These are phyloP conservation scores for Neurospora sp. DNA, from an alignment of 495 filamentous ascomycete species.

Conservation along the genomic window DNA sequence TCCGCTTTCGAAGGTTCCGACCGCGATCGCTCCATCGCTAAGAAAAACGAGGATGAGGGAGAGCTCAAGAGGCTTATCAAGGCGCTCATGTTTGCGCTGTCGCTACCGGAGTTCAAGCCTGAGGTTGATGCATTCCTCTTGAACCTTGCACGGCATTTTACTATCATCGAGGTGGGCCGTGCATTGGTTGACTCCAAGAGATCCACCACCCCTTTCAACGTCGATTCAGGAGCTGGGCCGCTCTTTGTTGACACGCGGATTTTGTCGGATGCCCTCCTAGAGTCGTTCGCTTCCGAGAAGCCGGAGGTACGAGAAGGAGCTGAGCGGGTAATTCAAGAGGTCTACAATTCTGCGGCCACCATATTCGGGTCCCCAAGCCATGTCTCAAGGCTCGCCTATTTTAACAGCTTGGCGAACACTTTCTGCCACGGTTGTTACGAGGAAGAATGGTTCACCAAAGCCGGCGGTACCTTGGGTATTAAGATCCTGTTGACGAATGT, in stretches of 20 bases:
- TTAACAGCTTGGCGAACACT: constrained; percentile 62
- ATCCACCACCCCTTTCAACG: constrained; percentile 63
- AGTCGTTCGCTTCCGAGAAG: constrained; percentile 77
- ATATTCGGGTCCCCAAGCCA: constrained; percentile 70
- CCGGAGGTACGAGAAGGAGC: constrained; percentile 73
- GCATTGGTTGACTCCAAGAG: constrained; percentile 68
- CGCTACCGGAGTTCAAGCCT: constrained; percentile 65
- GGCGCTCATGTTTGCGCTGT: constrained; percentile 76
- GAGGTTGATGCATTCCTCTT: constrained; percentile 63
- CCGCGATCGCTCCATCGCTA: constrained; percentile 68
- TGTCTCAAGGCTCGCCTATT: constrained; percentile 67
- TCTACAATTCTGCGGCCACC: constrained; percentile 64
- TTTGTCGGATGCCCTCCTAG: constrained; percentile 78
- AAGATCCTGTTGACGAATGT: constrained; percentile 69
- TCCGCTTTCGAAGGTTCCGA: constrained; percentile 62
- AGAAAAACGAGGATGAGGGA: constrained; percentile 73
- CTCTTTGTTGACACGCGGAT: constrained; percentile 75
- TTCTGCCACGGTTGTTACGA: constrained; percentile 94
- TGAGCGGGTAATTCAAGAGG: constrained; percentile 59
- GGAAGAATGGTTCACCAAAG: constrained; percentile 96
- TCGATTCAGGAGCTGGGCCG: constrained; percentile 74
- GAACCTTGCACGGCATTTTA: constrained; percentile 80
- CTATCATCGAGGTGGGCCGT: constrained; percentile 79
- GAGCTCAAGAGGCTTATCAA: constrained; percentile 78
- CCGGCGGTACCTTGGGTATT: constrained; percentile 83